Percentiles rank a stretch among this genome's conserved stretches.
phyloP scores from a whole-genome alignment of 2,329 filamentous ascomycete genomes.

The Colletotrichum salicis region DNA sequence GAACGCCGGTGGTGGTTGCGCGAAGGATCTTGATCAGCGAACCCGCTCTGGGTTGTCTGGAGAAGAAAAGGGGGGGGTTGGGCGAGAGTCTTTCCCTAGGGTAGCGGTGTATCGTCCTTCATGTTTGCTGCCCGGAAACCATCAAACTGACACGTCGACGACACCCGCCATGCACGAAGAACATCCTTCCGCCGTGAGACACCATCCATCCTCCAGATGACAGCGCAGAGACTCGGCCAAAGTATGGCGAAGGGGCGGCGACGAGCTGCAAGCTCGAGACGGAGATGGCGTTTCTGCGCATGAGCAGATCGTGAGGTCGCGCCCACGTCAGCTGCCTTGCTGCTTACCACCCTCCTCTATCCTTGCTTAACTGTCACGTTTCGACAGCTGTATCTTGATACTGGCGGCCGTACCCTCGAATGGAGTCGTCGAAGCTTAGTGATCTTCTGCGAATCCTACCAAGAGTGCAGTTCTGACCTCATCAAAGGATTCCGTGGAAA shows the following conservation, averaged over 20 bases:
- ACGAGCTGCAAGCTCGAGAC: not conserved
- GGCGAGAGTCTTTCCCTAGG: not conserved
- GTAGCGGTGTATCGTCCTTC: not conserved
- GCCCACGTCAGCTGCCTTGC: slow-evolving; percentile 29
- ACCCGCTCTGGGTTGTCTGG: slow-evolving; percentile 12
- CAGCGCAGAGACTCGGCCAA: not conserved
- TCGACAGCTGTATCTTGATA: not conserved
- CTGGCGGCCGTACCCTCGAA: not conserved
- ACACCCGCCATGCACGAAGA: slow-evolving; percentile 9
- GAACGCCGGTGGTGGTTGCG: not conserved
- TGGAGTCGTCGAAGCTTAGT: not conserved
- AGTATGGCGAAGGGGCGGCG: no score
- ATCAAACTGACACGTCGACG: slow-evolving; percentile 8
- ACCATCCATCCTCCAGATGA: not conserved
- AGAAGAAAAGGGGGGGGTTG: not conserved
- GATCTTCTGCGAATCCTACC: not conserved
- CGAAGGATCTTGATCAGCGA: slow-evolving; percentile 25
- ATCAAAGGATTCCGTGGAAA: not conserved
- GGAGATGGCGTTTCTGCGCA: not conserved
- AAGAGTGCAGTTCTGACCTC: not conserved
- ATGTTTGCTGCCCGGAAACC: not conserved
- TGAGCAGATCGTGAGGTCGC: slow-evolving; percentile 9
- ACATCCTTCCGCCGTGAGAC: not conserved
- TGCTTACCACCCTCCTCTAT: slow-evolving; percentile 21
- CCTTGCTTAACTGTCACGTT: not conserved